Evolutionary conservation across 2,329 filamentous ascomycete species (phyloP).

Genomic region (Hysterium pulicare): DNA sequence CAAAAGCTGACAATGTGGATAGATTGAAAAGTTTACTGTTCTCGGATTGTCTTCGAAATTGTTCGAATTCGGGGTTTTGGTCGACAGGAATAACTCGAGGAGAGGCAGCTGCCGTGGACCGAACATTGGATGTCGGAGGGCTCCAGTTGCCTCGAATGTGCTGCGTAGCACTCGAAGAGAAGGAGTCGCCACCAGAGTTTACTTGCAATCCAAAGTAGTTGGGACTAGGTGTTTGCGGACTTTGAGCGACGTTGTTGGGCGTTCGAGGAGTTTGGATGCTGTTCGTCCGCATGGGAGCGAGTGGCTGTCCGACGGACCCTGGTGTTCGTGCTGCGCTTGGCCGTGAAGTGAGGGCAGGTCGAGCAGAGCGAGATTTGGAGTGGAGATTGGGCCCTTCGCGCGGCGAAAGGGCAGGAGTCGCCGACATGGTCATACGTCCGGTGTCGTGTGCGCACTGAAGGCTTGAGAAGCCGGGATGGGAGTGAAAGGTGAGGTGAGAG

Average conservation of each 20-base stretch:
- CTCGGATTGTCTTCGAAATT: constrained; percentile 68
- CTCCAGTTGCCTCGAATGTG: constrained; percentile 72
- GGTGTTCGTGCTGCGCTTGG: constrained; percentile 23
- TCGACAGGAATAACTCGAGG: constrained; percentile 70
- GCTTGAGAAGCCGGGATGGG: constrained; percentile 13
- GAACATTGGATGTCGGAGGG: constrained; percentile 66
- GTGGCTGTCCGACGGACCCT: constrained; percentile 14
- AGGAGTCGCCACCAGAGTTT: constrained; percentile 58
- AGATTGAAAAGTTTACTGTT: constrained; percentile 50
- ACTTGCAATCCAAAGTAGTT: constrained; percentile 83
- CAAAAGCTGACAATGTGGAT: constrained; percentile 41
- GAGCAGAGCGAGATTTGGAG: constrained; percentile 21
- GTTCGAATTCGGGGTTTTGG: constrained; percentile 77
- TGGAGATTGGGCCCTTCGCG: constrained; percentile 24
- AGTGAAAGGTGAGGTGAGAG: constrained; percentile 10
- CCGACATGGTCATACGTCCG: constrained; percentile 24
- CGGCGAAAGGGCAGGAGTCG: constrained; percentile 30
- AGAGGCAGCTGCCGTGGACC: constrained; percentile 65
- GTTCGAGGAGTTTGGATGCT: constrained; percentile 33
- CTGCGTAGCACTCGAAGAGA: constrained; percentile 57
- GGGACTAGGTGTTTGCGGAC: constrained; percentile 56
- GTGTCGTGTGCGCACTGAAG: constrained; percentile 5
- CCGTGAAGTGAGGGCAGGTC: constrained; percentile 29
- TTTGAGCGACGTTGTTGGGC: constrained; percentile 26
- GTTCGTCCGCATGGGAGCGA: constrained; percentile 26